Conservation (phyloP, 306 rosid genomes). For the Gleditsia sinensis region DNA sequence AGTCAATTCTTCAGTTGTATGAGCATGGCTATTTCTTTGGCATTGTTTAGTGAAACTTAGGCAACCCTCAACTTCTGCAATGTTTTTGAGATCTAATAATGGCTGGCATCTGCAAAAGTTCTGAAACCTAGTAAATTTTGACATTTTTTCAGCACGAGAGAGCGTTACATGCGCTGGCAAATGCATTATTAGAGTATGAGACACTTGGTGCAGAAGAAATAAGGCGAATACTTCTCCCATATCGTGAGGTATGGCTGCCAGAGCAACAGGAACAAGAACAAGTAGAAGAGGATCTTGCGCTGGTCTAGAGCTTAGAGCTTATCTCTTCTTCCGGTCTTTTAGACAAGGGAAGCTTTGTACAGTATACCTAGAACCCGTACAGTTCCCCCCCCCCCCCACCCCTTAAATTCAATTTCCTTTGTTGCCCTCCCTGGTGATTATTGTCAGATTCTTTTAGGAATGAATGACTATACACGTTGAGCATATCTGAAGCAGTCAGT, state of each 20-base stretch:
- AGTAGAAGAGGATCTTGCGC: slow-evolving; percentile 72
- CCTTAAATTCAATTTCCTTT: slow-evolving; percentile 28
- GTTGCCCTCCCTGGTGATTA: slow-evolving; percentile 36
- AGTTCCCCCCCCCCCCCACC: too few species aligned
- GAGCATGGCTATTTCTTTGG: background rate
- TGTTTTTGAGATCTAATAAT: slow-evolving; percentile 14
- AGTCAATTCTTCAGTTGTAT: background rate
- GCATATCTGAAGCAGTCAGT: slow-evolving; percentile 8
- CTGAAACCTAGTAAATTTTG: slow-evolving; percentile 3
- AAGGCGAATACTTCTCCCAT: slow-evolving; percentile 67
- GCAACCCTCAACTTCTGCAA: background rate
- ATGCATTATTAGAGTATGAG: slow-evolving; percentile 78
- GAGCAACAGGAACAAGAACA: slow-evolving; percentile 74
- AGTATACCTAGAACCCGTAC: slow-evolving; percentile 54
- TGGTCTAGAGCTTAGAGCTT: slow-evolving; percentile 56
- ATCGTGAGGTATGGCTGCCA: slow-evolving; percentile 56
- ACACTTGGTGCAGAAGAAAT: slow-evolving; percentile 85
- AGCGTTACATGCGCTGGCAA: slow-evolving; percentile 83
- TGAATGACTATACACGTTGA: background rate
- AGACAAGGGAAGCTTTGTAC: slow-evolving; percentile 61
- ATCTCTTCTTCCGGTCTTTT: slow-evolving; percentile 25
- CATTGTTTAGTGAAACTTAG: background rate
- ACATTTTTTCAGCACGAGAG: slow-evolving; percentile 51
- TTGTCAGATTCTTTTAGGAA: slow-evolving; percentile 18
- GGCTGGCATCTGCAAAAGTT: background rate